Percentiles rank a stretch among this genome's conserved stretches.
Evolutionary conservation across 2,329 filamentous ascomycete species (phyloP).

Genomic region (Xylaria sp.): DNA sequence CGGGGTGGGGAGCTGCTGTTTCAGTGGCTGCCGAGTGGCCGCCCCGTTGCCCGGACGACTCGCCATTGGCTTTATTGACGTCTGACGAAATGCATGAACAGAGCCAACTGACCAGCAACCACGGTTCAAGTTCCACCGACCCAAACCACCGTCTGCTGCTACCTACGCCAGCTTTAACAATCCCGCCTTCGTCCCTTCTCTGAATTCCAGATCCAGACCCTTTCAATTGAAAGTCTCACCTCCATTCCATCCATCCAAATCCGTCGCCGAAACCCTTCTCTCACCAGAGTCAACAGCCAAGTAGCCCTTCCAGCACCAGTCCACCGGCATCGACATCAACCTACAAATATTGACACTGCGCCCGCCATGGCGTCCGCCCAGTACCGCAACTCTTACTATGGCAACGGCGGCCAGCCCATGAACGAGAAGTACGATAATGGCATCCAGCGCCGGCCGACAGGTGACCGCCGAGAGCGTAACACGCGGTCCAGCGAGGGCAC

Average conservation of each 20-base stretch:
- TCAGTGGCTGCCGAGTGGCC: constrained; percentile 12
- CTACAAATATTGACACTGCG: constrained; percentile 9
- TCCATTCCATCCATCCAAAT: constrained; percentile 28
- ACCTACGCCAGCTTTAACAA: constrained; percentile 12
- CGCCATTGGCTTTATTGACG: constrained; percentile 32
- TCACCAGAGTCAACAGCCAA: not conserved
- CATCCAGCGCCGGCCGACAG: constrained; percentile 41
- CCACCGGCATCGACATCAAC: constrained; percentile 8
- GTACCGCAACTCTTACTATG: constrained; percentile 58
- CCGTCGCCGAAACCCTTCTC: not conserved
- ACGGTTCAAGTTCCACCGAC: not conserved
- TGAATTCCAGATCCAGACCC: constrained; percentile 16
- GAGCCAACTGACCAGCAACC: constrained; percentile 22
- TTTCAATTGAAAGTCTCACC: constrained; percentile 30
- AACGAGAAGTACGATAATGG: constrained; percentile 45
- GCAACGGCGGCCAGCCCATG: constrained; percentile 34
- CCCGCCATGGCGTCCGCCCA: constrained; percentile 54
- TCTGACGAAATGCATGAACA: constrained; percentile 35
- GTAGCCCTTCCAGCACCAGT: not conserved
- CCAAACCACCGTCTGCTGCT: not conserved
- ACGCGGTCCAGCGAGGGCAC: constrained; percentile 84
- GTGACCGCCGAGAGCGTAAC: constrained; percentile 50
- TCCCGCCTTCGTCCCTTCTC: constrained; percentile 10
- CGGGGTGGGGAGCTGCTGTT: constrained; percentile 13
- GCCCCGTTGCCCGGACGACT: constrained; percentile 35